Conservation (phyloP, 257 asterid genomes). For the Solanum bukasovii region DNA sequence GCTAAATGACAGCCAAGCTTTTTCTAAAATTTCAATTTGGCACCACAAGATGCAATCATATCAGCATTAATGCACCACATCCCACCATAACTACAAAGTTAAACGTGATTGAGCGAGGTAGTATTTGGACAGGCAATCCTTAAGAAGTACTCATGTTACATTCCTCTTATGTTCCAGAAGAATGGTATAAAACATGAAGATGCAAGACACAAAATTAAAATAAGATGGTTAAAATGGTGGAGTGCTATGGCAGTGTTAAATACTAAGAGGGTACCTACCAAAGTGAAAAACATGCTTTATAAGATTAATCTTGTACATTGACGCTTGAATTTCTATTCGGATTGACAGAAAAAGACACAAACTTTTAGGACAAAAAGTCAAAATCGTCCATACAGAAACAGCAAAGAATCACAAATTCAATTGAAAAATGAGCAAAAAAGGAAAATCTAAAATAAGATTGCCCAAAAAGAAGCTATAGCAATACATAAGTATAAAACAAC, state of each 20-base stretch:
- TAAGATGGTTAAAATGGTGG: not conserved
- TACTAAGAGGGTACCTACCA: not conserved
- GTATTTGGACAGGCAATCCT: not conserved
- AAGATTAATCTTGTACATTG: not conserved
- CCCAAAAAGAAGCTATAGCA: not conserved
- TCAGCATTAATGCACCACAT: not conserved
- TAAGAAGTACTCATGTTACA: not conserved
- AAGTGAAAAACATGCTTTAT: not conserved
- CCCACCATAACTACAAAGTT: not conserved
- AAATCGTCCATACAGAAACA: not conserved
- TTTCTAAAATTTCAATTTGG: not conserved
- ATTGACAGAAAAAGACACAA: not conserved
- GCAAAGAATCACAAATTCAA: not conserved
- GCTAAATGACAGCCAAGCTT: not conserved
- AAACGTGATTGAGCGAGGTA: not conserved
- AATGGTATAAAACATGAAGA: not conserved
- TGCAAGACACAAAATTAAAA: not conserved
- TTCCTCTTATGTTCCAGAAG: not conserved
- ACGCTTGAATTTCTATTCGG: not conserved
- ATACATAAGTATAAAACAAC: not conserved
- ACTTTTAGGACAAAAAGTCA: not conserved
- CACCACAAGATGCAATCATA: not conserved
- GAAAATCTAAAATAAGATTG: not conserved
- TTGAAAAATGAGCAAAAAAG: not conserved
- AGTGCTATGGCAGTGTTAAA: not conserved